Conservation (phyloP, 495 filamentous ascomycete species). For the Talaromyces wortmannii region DNA sequence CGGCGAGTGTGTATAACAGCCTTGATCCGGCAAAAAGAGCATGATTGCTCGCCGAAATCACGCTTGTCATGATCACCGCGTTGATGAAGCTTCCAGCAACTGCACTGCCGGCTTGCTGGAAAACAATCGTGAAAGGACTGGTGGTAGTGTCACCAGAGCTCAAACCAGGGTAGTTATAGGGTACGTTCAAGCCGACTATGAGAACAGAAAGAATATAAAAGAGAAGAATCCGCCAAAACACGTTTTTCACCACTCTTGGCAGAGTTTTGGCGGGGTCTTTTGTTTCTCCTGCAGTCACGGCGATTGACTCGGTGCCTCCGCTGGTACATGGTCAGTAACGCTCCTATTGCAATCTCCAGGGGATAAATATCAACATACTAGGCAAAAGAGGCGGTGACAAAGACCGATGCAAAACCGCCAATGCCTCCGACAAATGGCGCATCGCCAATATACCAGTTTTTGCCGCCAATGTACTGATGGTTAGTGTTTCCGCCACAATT, state of each 20-base stretch:
- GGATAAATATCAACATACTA: slow-evolving; percentile 20
- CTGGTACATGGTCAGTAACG: slow-evolving; percentile 14
- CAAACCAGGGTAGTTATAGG: slow-evolving; percentile 42
- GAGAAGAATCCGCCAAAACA: slow-evolving; percentile 47
- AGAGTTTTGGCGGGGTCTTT: slow-evolving; percentile 39
- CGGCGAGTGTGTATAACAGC: slow-evolving; percentile 41
- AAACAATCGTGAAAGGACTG: slow-evolving; percentile 49
- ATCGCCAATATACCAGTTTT: slow-evolving; percentile 36
- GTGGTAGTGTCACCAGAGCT: slow-evolving; percentile 28
- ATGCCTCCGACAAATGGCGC: slow-evolving; percentile 49
- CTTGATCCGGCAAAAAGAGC: slow-evolving; percentile 48
- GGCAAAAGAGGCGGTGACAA: slow-evolving; percentile 46
- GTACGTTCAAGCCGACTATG: slow-evolving; percentile 45
- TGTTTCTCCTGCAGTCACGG: slow-evolving; percentile 49
- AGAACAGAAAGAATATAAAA: slow-evolving; percentile 46
- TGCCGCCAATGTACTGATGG: slow-evolving; percentile 38
- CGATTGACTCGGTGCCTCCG: slow-evolving; percentile 51
- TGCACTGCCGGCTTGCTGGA: slow-evolving; percentile 38
- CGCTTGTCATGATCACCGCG: slow-evolving; percentile 48
- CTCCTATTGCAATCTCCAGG: neutral
- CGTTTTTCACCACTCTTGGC: slow-evolving; percentile 44
- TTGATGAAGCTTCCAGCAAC: slow-evolving; percentile 50
- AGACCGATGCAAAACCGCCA: slow-evolving; percentile 46
- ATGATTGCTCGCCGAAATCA: slow-evolving; percentile 46
- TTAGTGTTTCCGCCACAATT: slow-evolving; percentile 42